phyloP scores from a whole-genome alignment of 208 protist genomes.

The Angomonas deanei region DNA sequence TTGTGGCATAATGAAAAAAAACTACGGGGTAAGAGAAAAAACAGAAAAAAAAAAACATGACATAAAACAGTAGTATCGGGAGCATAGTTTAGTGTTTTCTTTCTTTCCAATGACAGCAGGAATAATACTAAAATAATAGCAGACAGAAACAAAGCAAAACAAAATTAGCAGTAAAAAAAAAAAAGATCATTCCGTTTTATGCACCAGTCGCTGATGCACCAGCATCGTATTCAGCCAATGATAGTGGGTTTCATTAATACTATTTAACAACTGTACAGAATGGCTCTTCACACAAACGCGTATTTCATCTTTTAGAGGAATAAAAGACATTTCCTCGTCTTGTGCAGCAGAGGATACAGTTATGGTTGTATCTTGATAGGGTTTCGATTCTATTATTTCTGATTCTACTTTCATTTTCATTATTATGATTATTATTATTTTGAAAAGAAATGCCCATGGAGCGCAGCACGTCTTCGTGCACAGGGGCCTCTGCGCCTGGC shows the following conservation, averaged over 20 bases:
- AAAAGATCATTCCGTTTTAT: neutral
- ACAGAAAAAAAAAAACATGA: neutral
- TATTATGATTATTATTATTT: neutral
- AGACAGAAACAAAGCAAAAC: too few species aligned
- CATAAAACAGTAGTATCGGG: neutral
- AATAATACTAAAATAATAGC: too few species aligned
- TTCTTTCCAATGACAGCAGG: too few species aligned
- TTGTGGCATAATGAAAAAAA: neutral
- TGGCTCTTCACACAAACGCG: neutral
- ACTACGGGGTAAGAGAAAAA: neutral
- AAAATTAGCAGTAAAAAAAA: too few species aligned
- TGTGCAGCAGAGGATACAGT: too few species aligned
- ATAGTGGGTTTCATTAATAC: neutral
- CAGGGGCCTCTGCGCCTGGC: neutral
- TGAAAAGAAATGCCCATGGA: neutral
- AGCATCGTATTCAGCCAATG: neutral
- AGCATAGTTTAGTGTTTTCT: too few species aligned
- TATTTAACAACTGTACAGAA: neutral
- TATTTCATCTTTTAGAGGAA: too few species aligned
- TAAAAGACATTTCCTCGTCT: too few species aligned
- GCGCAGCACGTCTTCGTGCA: neutral
- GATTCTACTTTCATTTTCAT: neutral
- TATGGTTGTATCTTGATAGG: too few species aligned
- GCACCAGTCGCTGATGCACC: neutral
- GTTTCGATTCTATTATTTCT: conserved; percentile 7